Percentiles rank a stretch among this genome's conserved stretches.
Evolutionary conservation across 2,329 filamentous ascomycete genomes (phyloP).

Genomic region (Cytospora paraplurivora): DNA sequence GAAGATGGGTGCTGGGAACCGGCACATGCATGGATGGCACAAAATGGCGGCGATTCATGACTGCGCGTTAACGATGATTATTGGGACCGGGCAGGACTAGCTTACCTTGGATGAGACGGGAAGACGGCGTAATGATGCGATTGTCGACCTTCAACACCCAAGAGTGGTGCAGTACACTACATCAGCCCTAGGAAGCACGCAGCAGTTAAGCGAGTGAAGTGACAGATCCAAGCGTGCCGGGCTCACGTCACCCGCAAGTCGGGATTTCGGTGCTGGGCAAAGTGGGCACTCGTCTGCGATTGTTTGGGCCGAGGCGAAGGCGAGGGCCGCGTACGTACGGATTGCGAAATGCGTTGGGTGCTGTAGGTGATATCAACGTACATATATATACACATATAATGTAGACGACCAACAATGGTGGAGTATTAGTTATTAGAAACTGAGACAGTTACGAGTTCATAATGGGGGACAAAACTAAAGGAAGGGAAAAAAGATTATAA

Average conservation of each 20-base stretch:
- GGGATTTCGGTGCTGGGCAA: background rate
- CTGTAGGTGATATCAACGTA: no score
- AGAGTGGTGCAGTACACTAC: background rate
- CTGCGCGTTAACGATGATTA: background rate
- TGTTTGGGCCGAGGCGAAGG: background rate
- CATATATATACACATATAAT: background rate
- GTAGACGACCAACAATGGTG: background rate
- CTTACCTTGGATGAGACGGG: background rate
- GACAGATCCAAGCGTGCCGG: background rate
- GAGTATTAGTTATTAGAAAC: background rate
- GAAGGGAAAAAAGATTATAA: no score
- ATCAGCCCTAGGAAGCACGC: conserved; percentile 1
- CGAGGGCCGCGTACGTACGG: background rate
- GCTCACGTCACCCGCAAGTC: background rate
- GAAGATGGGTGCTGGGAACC: background rate
- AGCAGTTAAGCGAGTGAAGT: background rate
- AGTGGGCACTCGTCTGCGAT: background rate
- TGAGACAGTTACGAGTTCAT: background rate
- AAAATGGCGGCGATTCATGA: background rate
- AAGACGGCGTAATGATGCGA: background rate
- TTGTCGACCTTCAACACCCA: background rate
- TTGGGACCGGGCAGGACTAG: background rate
- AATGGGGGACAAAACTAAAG: no score
- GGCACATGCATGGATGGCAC: background rate
- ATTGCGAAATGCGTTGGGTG: no score